Percentiles rank a stretch among this genome's conserved stretches.
Evolutionary conservation across 768 basidiomycete species (phyloP).

Genomic region (Paxillus involutus): DNA sequence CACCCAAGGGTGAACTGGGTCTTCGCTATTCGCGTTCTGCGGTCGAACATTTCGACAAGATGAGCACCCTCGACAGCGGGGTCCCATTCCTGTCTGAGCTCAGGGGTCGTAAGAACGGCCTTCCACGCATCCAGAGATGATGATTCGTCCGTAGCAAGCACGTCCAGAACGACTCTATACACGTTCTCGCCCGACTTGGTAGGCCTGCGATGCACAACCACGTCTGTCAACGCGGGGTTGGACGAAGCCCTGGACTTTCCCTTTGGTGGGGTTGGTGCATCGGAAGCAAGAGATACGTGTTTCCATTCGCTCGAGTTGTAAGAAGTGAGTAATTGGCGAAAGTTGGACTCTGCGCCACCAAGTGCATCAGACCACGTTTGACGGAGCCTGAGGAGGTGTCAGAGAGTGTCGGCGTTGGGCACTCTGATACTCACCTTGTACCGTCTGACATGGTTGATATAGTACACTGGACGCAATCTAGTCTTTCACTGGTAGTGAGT

Average conservation of each 20-base stretch:
- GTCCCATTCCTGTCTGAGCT: slow-evolving; percentile 90
- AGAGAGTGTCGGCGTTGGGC: neutral
- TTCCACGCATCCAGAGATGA: slow-evolving; percentile 77
- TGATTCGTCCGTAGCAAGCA: slow-evolving; percentile 56
- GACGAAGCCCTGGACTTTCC: slow-evolving; percentile 56
- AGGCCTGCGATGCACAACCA: slow-evolving; percentile 73
- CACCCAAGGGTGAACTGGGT: slow-evolving; percentile 93
- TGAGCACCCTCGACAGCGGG: slow-evolving; percentile 86
- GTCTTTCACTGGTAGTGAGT: neutral
- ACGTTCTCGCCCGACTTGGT: slow-evolving; percentile 73
- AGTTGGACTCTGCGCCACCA: slow-evolving; percentile 70
- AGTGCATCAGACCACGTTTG: slow-evolving; percentile 82
- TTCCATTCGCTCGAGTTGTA: slow-evolving; percentile 77
- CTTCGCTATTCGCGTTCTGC: slow-evolving; percentile 79
- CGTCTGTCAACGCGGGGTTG: slow-evolving; percentile 65
- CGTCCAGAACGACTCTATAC: slow-evolving; percentile 80
- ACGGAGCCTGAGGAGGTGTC: slow-evolving; percentile 54
- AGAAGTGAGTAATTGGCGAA: slow-evolving; percentile 75
- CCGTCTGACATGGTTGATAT: slow-evolving; percentile 52
- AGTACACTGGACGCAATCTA: neutral
- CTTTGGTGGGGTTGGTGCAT: slow-evolving; percentile 49
- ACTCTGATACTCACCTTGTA: slow-evolving; percentile 43
- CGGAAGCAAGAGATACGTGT: slow-evolving; percentile 54
- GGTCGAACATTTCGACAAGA: slow-evolving; percentile 84
- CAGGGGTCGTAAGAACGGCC: slow-evolving; percentile 79